A percentile compares a stretch with the other conserved stretches of the same genome.
Conservation (phyloP, 768 basidiomycete genomes). For the Termitomyces sp. region DNA sequence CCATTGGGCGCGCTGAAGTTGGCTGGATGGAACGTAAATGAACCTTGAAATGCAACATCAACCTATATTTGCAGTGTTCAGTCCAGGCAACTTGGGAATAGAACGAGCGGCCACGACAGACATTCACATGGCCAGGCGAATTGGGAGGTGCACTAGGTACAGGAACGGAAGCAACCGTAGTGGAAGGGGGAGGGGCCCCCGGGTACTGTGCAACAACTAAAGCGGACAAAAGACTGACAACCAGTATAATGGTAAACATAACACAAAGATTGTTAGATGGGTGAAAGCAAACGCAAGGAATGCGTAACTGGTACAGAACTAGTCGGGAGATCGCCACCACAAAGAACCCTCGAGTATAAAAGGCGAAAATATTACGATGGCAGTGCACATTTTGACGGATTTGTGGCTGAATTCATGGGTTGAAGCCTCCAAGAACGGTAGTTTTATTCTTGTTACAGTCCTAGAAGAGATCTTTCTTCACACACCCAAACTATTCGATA, state of each 20-base stretch:
- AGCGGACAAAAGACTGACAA: constrained; percentile 24
- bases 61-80: constrained; percentile 24
- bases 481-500: constrained; percentile 4
- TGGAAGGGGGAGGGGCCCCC: constrained; percentile 19
- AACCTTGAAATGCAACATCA: constrained; percentile 32
- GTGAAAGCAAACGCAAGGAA: neutral
- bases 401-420: neutral
- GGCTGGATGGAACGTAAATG: constrained; percentile 36
- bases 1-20: constrained; percentile 43
- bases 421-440: neutral
- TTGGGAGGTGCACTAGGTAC: constrained; percentile 35
- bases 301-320: neutral
- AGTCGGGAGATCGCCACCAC: neutral
- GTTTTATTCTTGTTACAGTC: neutral
- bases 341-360: neutral
- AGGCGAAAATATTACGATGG: neutral
- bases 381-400: neutral
- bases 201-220: constrained; percentile 30
- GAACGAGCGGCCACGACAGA: constrained; percentile 12
- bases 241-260: constrained; percentile 23
- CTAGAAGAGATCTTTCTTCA: constrained; percentile 4
- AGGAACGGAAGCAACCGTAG: constrained; percentile 21
- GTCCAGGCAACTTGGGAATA: neutral
- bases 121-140: constrained; percentile 30
- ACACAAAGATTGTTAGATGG: neutral